These are phyloP conservation scores for Neurospora sp. DNA, from an alignment of 495 filamentous ascomycete genomes.

Conservation along the genomic window DNA sequence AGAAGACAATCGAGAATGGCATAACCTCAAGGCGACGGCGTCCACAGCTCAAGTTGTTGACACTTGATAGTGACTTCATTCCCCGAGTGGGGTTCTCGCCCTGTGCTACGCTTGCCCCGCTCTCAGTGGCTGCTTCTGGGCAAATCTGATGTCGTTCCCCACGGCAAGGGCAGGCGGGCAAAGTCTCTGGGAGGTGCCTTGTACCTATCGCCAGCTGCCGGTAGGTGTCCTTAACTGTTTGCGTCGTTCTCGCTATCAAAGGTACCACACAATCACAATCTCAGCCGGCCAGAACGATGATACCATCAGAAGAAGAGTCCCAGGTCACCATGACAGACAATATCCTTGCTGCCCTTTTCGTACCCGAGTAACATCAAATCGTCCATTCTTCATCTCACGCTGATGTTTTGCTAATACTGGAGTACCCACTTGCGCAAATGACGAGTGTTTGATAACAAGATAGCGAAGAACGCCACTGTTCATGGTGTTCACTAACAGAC, in stretches of 20 bases:
- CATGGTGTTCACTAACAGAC: neutral
- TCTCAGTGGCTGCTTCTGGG: neutral
- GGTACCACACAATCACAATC: neutral
- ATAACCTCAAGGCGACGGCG: neutral
- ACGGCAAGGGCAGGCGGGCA: neutral
- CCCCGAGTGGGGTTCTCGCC: neutral
- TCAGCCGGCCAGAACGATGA: neutral
- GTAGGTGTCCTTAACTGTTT: neutral
- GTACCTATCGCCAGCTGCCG: neutral
- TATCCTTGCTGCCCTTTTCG: neutral
- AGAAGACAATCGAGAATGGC: neutral
- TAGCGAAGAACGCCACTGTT: neutral
- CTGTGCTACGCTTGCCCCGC: neutral
- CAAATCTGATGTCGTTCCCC: neutral
- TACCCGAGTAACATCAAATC: neutral
- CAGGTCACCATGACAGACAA: neutral
- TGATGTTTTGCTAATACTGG: neutral
- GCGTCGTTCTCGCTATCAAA: neutral
- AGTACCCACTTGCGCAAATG: neutral
- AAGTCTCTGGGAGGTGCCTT: neutral
- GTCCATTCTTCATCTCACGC: neutral
- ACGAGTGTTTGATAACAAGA: neutral
- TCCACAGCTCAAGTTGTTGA: neutral
- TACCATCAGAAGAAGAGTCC: neutral
- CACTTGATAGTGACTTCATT: neutral